Conservation (phyloP, 1,284 basidiomycete species). For the Moniliophthora roreri region DNA sequence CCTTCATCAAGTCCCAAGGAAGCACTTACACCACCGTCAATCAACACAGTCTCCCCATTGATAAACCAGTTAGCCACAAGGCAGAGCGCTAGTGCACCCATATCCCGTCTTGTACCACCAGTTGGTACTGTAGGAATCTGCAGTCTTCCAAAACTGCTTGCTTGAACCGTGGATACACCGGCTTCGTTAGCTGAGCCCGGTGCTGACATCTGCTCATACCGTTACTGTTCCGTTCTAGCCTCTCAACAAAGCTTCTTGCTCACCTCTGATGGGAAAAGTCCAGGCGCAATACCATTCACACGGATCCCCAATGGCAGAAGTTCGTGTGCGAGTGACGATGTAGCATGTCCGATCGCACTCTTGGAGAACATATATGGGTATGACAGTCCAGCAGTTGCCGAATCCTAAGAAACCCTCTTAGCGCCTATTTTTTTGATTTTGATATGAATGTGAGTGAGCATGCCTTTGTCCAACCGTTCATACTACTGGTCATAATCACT, state of each 20-base stretch:
- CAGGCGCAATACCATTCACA: slow-evolving; percentile 56
- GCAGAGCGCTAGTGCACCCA: slow-evolving; percentile 45
- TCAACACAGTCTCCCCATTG: slow-evolving; percentile 51
- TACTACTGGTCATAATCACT: slow-evolving; percentile 51
- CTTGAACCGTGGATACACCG: slow-evolving; percentile 32
- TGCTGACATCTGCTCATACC: slow-evolving; percentile 25
- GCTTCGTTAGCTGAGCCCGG: slow-evolving; percentile 21
- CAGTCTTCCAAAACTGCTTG: slow-evolving; percentile 24
- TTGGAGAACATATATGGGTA: slow-evolving; percentile 53
- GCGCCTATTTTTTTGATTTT: neutral
- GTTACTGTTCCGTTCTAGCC: neutral
- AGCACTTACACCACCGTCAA: slow-evolving; percentile 51
- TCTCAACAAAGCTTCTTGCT: neutral
- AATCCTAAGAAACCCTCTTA: slow-evolving; percentile 31
- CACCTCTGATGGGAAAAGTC: slow-evolving; percentile 18
- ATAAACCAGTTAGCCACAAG: slow-evolving; percentile 50
- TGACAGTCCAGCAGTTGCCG: slow-evolving; percentile 36
- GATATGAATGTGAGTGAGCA: neutral
- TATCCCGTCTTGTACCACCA: slow-evolving; percentile 41
- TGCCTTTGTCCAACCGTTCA: slow-evolving; percentile 58
- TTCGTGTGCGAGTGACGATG: slow-evolving; percentile 48
- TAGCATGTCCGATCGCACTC: slow-evolving; percentile 49
- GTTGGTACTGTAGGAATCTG: slow-evolving; percentile 33
- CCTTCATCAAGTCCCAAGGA: neutral
- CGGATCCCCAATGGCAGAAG: slow-evolving; percentile 49